Evolutionary conservation across 2,329 filamentous ascomycete genomes (phyloP).

Genomic region (Monosporascus sp.): DNA sequence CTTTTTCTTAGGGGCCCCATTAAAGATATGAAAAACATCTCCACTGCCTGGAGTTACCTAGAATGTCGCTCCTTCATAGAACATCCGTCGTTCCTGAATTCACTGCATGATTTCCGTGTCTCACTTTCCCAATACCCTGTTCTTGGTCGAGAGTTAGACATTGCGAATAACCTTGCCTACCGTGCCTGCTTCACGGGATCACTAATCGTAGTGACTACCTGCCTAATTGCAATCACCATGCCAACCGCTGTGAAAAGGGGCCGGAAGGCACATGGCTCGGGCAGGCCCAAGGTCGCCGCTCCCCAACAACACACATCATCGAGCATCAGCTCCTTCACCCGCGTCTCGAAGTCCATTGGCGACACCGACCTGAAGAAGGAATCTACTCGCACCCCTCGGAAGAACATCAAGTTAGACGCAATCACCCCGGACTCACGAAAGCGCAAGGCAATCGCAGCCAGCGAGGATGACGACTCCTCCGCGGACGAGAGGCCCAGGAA

Average conservation of each 20-base stretch:
- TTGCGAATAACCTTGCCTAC: background rate
- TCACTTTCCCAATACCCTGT: too few species aligned
- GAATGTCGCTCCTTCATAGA: too few species aligned
- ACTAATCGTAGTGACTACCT: background rate
- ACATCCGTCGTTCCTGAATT: too few species aligned
- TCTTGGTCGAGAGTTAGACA: too few species aligned
- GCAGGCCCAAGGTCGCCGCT: constrained; percentile 17
- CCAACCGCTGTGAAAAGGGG: constrained; percentile 22
- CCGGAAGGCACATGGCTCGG: constrained; percentile 12
- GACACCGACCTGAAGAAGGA: constrained; percentile 31
- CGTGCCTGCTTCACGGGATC: background rate
- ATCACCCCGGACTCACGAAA: constrained; percentile 31
- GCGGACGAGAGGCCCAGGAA: constrained; percentile 23
- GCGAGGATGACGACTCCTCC: constrained; percentile 24
- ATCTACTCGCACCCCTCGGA: constrained; percentile 25
- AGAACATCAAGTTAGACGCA: constrained; percentile 39
- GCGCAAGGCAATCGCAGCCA: constrained; percentile 25
- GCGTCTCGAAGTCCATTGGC: constrained; percentile 40
- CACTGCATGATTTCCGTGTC: too few species aligned
- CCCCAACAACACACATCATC: constrained; percentile 25
- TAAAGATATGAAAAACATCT: background rate
- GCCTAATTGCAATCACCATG: constrained; percentile 16
- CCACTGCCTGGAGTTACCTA: background rate
- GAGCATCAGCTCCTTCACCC: constrained; percentile 40
- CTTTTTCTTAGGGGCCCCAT: background rate